Base-by-base conservation (phyloP, 2,329 filamentous ascomycete species). In the Elsinoe batatas region DNA sequence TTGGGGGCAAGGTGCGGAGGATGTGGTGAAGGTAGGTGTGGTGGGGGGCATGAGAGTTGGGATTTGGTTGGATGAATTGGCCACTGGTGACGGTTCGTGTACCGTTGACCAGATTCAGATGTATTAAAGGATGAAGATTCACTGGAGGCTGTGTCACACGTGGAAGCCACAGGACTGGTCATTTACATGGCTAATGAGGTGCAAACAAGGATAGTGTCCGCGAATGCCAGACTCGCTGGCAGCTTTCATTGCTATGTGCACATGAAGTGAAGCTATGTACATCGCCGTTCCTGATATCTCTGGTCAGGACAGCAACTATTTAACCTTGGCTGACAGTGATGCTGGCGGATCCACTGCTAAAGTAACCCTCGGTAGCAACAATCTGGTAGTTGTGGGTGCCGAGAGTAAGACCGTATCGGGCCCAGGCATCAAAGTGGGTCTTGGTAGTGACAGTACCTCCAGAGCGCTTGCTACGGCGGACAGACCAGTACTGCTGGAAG, bases 371-470 rank as follows among this genome's bases (percentile, higher is more conserved):
- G 1, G 69, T 73, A 1, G 69, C 68, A 80, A 61, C 67, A 58
- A 81, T 78, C 70, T 76, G 72, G 64, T 81, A 81, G 65, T 80
- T 69, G 60, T 73, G 32, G 37, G 60, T 69, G 2, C 78, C 79
- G 10, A 81, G 63, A 22, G 66, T 70, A 64, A 79, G 65, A 3
- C 78, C 78, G n/a, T 65, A 62, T 36, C 69, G 68, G 17, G 65
- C 64, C 79, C 79, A 81, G 6, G 77, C 77, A 60, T 76, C 70
- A 61, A 81, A 80, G 64, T 80, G 78, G 59, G 72, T 75, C 20
- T 64, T 68, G 1, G 71, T 71, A 36, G 72, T 76, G 58, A 82
- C 74, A 5, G 73, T 76, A 3, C 78, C 79, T 54, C 72, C 69
- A 20, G 71, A 69, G 49, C 77, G 71, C 72, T 80, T 79, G 55